Evolutionary conservation across 108 stramenopile species (phyloP).

Genomic region (Skeletonema costatum): DNA sequence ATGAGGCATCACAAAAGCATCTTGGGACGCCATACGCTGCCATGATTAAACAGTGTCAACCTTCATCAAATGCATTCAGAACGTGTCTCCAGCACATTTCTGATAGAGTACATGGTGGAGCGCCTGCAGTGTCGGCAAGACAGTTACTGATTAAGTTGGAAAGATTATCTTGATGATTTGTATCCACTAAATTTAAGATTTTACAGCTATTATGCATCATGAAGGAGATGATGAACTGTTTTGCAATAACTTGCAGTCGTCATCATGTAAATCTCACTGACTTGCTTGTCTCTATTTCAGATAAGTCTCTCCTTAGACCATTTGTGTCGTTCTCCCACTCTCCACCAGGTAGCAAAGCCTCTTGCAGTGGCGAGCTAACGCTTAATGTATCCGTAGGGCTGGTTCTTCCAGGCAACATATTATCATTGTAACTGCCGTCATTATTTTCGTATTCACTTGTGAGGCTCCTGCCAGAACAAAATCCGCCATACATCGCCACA

Average conservation of each 20-base stretch:
- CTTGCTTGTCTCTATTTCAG: not conserved
- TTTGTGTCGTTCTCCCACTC: not conserved
- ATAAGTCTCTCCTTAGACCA: not conserved
- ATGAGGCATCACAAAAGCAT: slow-evolving; percentile 12
- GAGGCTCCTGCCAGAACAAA: slow-evolving; percentile 27
- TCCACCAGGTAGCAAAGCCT: not conserved
- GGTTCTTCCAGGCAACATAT: not conserved
- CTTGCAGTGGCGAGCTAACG: not conserved
- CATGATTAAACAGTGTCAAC: not conserved
- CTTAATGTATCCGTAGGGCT: not conserved
- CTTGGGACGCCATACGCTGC: slow-evolving; percentile 1
- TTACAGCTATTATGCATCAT: not conserved
- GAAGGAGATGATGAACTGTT: not conserved
- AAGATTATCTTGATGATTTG: no score
- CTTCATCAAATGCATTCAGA: no score
- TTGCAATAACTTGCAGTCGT: not conserved
- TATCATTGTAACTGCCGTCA: not conserved
- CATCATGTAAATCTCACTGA: not conserved
- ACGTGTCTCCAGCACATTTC: no score
- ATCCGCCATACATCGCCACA: slow-evolving; percentile 45
- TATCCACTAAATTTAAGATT: no score
- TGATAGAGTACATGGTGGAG: no score
- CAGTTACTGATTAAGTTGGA: no score
- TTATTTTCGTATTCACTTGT: not conserved
- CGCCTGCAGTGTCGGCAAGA: no score